These are phyloP conservation scores for Parietichytrium sp. DNA, from an alignment of 108 stramenopile genomes.

Conservation along the genomic window DNA sequence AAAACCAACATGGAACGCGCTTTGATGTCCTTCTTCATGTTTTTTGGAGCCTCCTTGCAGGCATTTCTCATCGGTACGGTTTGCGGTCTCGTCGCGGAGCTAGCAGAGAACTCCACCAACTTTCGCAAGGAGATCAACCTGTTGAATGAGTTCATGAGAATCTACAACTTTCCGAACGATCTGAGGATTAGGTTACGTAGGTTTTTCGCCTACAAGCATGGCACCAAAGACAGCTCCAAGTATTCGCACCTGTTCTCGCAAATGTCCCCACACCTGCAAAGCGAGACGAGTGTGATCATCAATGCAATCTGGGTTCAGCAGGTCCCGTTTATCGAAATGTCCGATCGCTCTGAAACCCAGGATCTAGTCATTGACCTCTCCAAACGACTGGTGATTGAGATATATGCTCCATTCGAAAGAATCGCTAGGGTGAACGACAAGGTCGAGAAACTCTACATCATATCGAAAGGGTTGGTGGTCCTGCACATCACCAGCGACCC, in stretches of 20 bases:
- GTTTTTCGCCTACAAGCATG: neutral
- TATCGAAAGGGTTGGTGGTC: neutral
- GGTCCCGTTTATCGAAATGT: neutral
- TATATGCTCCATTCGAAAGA: slow-evolving; percentile 21
- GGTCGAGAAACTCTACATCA: neutral
- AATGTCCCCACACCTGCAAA: slow-evolving; percentile 28
- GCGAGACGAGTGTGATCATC: neutral
- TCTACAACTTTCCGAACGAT: neutral
- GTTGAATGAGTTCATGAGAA: slow-evolving; percentile 25
- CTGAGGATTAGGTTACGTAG: slow-evolving; percentile 6
- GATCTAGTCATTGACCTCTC: neutral
- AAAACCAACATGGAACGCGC: neutral
- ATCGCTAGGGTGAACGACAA: neutral
- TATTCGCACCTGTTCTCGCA: neutral
- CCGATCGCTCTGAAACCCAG: neutral
- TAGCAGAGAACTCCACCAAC: neutral
- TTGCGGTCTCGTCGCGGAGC: slow-evolving; percentile 9
- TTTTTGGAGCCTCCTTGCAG: slow-evolving; percentile 1
- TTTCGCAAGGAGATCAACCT: neutral
- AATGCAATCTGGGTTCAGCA: neutral
- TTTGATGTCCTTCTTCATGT: slow-evolving; percentile 7
- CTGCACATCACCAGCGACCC: neutral
- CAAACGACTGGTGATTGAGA: neutral
- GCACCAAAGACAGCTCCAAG: neutral
- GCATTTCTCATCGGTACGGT: slow-evolving; percentile 17